Conservation (phyloP, 73 alveolate species). For the Paramecium sexaurelia region DNA sequence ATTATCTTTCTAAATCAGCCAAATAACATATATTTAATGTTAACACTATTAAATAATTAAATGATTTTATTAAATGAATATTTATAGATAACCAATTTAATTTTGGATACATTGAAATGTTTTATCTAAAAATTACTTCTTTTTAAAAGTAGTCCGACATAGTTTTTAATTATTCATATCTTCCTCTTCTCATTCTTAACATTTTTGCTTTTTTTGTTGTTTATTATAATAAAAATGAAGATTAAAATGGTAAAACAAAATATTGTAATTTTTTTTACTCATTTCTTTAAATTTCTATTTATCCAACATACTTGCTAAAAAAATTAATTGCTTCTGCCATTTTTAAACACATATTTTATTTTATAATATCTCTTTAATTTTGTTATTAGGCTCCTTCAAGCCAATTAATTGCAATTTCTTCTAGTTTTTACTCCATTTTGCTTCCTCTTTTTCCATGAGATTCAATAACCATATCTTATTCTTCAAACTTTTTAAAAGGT, state of each 20-base stretch:
- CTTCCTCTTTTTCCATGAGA: not conserved
- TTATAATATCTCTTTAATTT: not conserved
- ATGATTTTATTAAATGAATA: not conserved
- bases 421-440: not conserved
- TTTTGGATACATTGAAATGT: not conserved
- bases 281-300: not conserved
- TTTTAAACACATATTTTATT: not conserved
- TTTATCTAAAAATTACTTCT: conserved; percentile 17
- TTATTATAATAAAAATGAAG: not conserved
- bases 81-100: conserved; percentile 7
- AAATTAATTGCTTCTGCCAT: conserved; percentile 48
- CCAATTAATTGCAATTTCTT: conserved; percentile 27
- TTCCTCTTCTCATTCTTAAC: not conserved
- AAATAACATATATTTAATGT: conserved; percentile 16
- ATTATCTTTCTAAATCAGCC: not conserved
- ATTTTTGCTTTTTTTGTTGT: conserved; percentile 26
- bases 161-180: not conserved
- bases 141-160: conserved; percentile 26
- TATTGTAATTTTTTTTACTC: not conserved
- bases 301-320: conserved; percentile 45
- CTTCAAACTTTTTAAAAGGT: conserved; percentile 54
- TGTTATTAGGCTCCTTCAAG: not conserved
- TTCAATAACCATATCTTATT: not conserved
- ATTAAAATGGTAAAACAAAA: conserved; percentile 21
- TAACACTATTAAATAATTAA: conserved; percentile 12